Conservation (phyloP, 768 basidiomycete species). For the Nidula microcarpa region DNA sequence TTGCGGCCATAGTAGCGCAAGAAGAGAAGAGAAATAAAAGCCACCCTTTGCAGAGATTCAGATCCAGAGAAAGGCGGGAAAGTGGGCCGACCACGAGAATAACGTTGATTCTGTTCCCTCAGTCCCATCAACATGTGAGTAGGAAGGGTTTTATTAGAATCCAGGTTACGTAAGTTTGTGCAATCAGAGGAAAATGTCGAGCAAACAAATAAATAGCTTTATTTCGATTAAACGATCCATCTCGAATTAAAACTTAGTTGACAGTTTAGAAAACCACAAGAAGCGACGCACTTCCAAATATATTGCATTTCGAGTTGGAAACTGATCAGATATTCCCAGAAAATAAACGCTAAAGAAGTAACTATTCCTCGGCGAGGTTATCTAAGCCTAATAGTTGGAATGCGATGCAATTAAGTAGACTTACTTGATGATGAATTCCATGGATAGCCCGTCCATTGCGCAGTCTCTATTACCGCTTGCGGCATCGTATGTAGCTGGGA, state of each 20-base stretch:
- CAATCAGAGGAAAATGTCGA: background rate
- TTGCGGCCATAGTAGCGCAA: background rate
- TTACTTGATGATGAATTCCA: too few species aligned
- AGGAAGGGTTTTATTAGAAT: background rate
- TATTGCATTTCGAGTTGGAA: background rate
- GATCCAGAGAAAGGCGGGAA: background rate
- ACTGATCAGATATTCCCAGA: background rate
- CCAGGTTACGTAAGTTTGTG: background rate
- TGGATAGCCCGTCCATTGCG: too few species aligned
- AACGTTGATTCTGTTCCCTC: background rate
- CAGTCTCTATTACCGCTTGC: too few species aligned
- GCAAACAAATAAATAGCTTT: background rate
- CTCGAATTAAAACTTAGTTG: background rate
- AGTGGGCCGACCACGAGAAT: background rate
- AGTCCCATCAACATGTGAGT: background rate
- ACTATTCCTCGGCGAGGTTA: background rate
- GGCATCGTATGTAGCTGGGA: too few species aligned
- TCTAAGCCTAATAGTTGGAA: too few species aligned
- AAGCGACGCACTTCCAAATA: background rate
- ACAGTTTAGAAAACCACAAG: background rate
- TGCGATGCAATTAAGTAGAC: too few species aligned
- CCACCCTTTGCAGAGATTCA: background rate
- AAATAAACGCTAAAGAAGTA: background rate
- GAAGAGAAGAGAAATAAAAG: background rate
- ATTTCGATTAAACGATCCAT: background rate